Base-by-base conservation (phyloP, 306 rosid species). In the Neltuma alba region DNA sequence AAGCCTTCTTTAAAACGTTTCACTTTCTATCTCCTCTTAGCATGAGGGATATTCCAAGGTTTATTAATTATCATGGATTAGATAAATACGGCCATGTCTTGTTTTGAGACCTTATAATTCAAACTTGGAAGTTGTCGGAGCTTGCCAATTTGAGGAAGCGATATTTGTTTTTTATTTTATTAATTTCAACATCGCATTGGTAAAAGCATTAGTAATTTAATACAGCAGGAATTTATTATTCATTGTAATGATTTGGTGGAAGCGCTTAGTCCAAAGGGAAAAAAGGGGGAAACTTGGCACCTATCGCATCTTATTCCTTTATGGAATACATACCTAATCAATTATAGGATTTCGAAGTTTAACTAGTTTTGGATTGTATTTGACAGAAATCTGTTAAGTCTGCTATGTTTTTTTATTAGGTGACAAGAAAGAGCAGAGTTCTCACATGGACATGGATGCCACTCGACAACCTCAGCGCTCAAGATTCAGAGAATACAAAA, bases 401-500 rank as follows among this genome's bases (percentile, higher is more conserved):
- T 55, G 34, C 9, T 50, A 4, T 42, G 67, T 40, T n/a, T 42
- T 58, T 70, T 20, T 34, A 41, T n/a, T 79, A 88, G 91, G 67
- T 57, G 88, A 58, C 55, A 42, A 21, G 55, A 67, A n/a, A 50
- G 64, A 40, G 60, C 81, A 40, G 44, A 60, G 61, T 18, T 41
- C 82, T 34, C 48, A 33, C 21, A 68, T 38, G 72, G 58, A 57
- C 76, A 36, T 65, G 20, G 74, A 3, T 33, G 63, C 42, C 7
- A 31, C 74, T 30, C 74, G 66, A 33, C 85, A 66, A 52, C 52
- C 76, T 58, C 71, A 27, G 21, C 77, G 23, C 57, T 73, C 58
- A 33, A 79, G 60, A 60, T 71, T 83, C 34, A 72, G 41, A 48
- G 60, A 70, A 37, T 88, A 82, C 84, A 80, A 30, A 73, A 67